Evolutionary conservation across 768 basidiomycete genomes (phyloP).

Genomic region (Gyrodon lividus): DNA sequence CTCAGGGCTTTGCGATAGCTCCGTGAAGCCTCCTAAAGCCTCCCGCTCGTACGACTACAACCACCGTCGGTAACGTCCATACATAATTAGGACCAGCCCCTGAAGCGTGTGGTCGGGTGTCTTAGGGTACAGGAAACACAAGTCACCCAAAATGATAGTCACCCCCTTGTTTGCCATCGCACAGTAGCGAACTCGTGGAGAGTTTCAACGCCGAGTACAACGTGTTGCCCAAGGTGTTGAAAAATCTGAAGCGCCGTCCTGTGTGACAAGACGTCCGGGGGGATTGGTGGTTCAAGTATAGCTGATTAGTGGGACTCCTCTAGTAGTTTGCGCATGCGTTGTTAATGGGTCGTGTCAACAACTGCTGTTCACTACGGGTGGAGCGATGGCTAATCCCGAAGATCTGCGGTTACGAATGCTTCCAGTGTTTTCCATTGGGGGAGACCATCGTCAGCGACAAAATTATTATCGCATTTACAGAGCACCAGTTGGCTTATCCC

Average conservation of each 20-base stretch:
- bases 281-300: conserved; percentile 60
- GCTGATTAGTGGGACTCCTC: neutral
- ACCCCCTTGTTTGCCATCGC: conserved; percentile 74
- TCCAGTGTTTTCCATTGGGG: conserved; percentile 27
- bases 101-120: conserved; percentile 73
- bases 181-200: conserved; percentile 57
- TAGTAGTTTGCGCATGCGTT: too few relatives aligned
- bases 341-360: too few relatives aligned
- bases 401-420: too few relatives aligned
- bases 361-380: too few relatives aligned
- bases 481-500: too few relatives aligned
- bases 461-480: neutral
- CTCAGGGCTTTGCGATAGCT: too few relatives aligned
- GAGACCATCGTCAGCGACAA: conserved; percentile 36
- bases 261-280: conserved; percentile 60
- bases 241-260: conserved; percentile 42
- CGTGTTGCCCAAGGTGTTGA: conserved; percentile 58
- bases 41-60: too few relatives aligned
- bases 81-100: conserved; percentile 57
- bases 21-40: too few relatives aligned
- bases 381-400: too few relatives aligned
- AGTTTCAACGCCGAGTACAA: conserved; percentile 63
- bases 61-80: too few relatives aligned
- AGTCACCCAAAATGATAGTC: conserved; percentile 54
- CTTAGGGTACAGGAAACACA: conserved; percentile 63